Evolutionary conservation across 352 stramenopile species (phyloP).

Genomic region (Saprolegnia diclina): DNA sequence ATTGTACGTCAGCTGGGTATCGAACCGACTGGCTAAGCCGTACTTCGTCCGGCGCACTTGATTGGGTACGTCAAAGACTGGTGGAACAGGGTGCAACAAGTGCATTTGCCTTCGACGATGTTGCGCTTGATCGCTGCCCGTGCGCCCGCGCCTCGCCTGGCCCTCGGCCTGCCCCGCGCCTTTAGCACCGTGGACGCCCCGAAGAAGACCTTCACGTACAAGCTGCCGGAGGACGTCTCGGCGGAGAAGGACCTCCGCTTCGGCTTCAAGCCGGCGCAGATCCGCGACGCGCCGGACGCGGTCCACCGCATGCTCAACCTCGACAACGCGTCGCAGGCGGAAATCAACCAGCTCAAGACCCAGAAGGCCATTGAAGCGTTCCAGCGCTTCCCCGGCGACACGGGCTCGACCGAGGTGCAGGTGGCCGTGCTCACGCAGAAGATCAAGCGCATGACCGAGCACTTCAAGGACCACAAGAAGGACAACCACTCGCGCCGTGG

Average conservation of each 20-base stretch:
- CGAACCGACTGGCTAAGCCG: too few relatives aligned
- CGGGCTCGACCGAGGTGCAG: conserved; percentile 80
- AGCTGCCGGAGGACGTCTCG: neutral
- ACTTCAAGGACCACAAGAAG: conserved; percentile 78
- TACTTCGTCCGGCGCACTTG: conserved; percentile 1
- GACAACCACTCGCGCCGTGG: conserved; percentile 82
- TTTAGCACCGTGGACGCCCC: conserved; percentile 7
- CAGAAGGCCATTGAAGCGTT: conserved; percentile 76
- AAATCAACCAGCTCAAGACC: conserved; percentile 79
- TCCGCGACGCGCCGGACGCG: conserved; percentile 10
- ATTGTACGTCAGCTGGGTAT: neutral
- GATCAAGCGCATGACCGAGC: conserved; percentile 68
- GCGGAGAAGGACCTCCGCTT: conserved; percentile 19
- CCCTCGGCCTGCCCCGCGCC: neutral
- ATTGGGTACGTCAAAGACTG: neutral
- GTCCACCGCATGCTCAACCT: conserved; percentile 50
- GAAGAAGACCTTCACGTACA: conserved; percentile 17
- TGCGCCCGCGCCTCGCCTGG: neutral
- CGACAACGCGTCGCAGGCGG: conserved; percentile 68
- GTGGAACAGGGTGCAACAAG: neutral
- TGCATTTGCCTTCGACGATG: conserved; percentile 9
- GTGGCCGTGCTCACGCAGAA: conserved; percentile 82
- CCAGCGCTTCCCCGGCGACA: conserved; percentile 81
- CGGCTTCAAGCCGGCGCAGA: conserved; percentile 17
- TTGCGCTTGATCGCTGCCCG: conserved; percentile 12